Conservation (phyloP, 495 filamentous ascomycete genomes). For the Podospora comata region DNA sequence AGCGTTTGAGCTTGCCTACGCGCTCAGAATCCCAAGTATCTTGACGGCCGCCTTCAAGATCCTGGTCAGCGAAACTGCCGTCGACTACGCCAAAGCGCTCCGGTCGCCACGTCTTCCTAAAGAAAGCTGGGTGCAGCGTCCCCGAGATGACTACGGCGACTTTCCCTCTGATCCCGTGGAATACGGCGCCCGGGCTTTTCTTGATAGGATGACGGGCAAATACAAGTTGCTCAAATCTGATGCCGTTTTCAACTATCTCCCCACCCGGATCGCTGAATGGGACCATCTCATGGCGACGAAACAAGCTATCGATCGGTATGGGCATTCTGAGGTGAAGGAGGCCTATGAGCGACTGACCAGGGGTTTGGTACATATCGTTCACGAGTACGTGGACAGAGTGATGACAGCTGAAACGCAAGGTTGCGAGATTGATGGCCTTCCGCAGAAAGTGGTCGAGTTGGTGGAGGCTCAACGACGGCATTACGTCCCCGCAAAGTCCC, state of each 20-base stretch:
- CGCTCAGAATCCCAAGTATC: constrained; percentile 35
- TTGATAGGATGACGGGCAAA: constrained; percentile 25
- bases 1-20: constrained; percentile 42
- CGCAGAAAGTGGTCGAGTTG: neutral
- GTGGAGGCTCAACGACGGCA: constrained; percentile 28
- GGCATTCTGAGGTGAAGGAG: constrained; percentile 49
- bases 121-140: constrained; percentile 25
- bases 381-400: constrained; percentile 7
- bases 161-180: constrained; percentile 33
- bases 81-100: constrained; percentile 61
- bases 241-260: constrained; percentile 18
- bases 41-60: constrained; percentile 41
- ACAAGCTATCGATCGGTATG: neutral
- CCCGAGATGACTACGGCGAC: constrained; percentile 34
- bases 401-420: neutral
- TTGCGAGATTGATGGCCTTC: neutral
- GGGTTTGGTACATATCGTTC: constrained; percentile 20
- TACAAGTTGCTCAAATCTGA: constrained; percentile 22
- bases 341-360: constrained; percentile 20
- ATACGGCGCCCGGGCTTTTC: constrained; percentile 28
- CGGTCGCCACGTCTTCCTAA: constrained; percentile 10
- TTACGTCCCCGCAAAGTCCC: constrained; percentile 24
- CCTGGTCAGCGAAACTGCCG: constrained; percentile 48
- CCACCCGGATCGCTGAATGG: constrained; percentile 21
- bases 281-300: constrained; percentile 10